Percentiles rank a stretch among this genome's conserved stretches.
These are phyloP conservation scores for Moricandia arvensis DNA, from an alignment of 345 rosid genomes.

Conservation along the genomic window DNA sequence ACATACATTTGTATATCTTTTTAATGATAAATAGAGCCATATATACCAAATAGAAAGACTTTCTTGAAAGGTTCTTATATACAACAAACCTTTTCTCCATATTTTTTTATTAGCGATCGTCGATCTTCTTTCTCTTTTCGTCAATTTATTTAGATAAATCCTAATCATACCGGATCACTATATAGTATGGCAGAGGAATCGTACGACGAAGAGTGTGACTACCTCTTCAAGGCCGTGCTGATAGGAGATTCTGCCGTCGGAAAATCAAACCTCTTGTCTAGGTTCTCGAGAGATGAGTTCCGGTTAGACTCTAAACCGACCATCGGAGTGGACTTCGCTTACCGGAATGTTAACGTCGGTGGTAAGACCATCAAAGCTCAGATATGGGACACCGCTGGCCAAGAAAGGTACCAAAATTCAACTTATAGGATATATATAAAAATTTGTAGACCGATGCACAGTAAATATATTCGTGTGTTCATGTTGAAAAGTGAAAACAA, in stretches of 20 bases:
- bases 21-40: background rate
- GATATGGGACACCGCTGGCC: constrained; percentile 94
- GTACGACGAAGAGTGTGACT: constrained; percentile 83
- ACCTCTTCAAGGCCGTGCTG: constrained; percentile 77
- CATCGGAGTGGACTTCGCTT: constrained; percentile 87
- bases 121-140: background rate
- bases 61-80: background rate
- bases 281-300: constrained; percentile 72
- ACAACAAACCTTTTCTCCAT: background rate
- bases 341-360: constrained; percentile 56
- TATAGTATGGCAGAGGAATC: constrained; percentile 48
- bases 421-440: background rate
- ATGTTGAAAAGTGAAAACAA: background rate
- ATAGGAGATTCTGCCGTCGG: constrained; percentile 86
- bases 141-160: background rate
- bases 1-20: background rate
- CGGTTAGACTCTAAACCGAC: constrained; percentile 88
- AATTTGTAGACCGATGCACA: no score
- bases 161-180: background rate
- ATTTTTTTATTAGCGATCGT: background rate
- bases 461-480: background rate
- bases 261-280: constrained; percentile 78
- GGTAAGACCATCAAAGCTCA: constrained; percentile 84
- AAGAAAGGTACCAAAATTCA: constrained; percentile 61
- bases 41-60: constrained; percentile 13